These are phyloP conservation scores for Pyropia yezoensis DNA, from an alignment of 23 red algal genomes.

Conservation along the genomic window DNA sequence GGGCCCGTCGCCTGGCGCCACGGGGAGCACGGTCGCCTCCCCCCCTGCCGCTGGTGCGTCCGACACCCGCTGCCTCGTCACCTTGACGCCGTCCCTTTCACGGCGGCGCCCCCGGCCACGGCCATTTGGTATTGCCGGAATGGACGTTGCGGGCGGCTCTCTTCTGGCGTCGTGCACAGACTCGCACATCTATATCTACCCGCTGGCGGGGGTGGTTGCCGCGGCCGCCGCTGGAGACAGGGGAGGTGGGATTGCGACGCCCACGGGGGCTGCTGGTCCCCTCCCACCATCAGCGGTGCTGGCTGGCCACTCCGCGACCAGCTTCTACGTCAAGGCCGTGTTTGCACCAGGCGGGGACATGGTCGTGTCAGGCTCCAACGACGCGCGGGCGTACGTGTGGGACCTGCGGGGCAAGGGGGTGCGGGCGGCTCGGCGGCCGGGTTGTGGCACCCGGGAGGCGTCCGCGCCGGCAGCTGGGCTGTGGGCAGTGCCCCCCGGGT, in stretches of 20 bases:
- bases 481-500: too few relatives aligned
- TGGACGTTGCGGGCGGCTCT: conserved; percentile 29
- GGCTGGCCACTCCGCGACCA: conserved; percentile 40
- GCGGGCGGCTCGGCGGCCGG: not conserved
- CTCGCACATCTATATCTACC: conserved; percentile 51
- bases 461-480: too few relatives aligned
- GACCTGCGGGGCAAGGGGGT: not conserved
- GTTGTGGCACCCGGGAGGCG: too few relatives aligned
- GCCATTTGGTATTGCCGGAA: conserved; percentile 30
- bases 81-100: not conserved
- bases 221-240: conserved; percentile 1
- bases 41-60: too few relatives aligned
- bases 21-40: too few relatives aligned
- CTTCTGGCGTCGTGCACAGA: conserved; percentile 45
- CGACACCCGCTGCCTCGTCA: not conserved
- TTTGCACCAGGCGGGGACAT: conserved; percentile 56
- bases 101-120: not conserved
- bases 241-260: conserved; percentile 8
- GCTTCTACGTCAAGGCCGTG: conserved; percentile 53
- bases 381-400: conserved; percentile 68
- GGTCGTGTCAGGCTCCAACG: conserved; percentile 37
- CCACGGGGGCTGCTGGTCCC: not conserved
- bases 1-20: too few relatives aligned
- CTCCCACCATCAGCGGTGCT: conserved; percentile 4
- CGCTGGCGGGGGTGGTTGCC: too few relatives aligned